These are phyloP conservation scores for Aquanectria penicillioides DNA, from an alignment of 2,329 filamentous ascomycete species.

Conservation along the genomic window DNA sequence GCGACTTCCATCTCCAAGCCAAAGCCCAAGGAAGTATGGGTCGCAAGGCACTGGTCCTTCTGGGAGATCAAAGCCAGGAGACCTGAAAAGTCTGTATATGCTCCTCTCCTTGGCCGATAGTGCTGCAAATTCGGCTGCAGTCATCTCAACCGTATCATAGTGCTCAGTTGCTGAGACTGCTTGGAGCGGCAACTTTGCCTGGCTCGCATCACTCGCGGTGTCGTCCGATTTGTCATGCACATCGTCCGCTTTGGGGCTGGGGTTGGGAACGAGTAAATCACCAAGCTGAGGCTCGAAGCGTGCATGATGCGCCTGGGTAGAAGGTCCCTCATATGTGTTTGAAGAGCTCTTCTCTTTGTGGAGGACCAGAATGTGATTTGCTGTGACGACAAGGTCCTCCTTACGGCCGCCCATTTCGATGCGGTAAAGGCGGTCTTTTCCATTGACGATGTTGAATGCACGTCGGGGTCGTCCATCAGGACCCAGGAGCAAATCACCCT, in stretches of 20 bases:
- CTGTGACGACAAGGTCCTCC: slow-evolving; percentile 60
- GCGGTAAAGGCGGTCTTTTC: slow-evolving; percentile 58
- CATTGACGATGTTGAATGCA: slow-evolving; percentile 60
- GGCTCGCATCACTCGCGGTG: too few species aligned
- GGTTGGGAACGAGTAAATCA: too few species aligned
- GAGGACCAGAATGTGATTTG: slow-evolving; percentile 60
- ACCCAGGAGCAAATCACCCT: slow-evolving; percentile 59
- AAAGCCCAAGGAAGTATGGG: too few species aligned
- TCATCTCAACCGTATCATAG: slow-evolving; percentile 57
- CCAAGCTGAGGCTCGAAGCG: too few species aligned
- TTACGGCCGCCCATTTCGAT: slow-evolving; percentile 53
- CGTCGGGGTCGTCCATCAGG: slow-evolving; percentile 58
- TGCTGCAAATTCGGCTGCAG: slow-evolving; percentile 55
- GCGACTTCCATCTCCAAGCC: too few species aligned
- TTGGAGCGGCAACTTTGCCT: too few species aligned
- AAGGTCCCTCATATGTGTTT: not conserved
- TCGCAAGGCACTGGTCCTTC: slow-evolving; percentile 20
- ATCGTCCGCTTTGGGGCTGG: too few species aligned
- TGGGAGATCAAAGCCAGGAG: slow-evolving; percentile 37
- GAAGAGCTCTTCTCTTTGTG: slow-evolving; percentile 46
- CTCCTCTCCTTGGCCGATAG: slow-evolving; percentile 49
- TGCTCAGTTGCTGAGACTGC: slow-evolving; percentile 27
- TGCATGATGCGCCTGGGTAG: too few species aligned
- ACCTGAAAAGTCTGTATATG: slow-evolving; percentile 49
- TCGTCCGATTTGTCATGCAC: too few species aligned